A percentile compares a stretch with the other conserved stretches of the same genome.
Evolutionary conservation across 2,329 filamentous ascomycete species (phyloP).

Genomic region (Penicillium sumatraense): DNA sequence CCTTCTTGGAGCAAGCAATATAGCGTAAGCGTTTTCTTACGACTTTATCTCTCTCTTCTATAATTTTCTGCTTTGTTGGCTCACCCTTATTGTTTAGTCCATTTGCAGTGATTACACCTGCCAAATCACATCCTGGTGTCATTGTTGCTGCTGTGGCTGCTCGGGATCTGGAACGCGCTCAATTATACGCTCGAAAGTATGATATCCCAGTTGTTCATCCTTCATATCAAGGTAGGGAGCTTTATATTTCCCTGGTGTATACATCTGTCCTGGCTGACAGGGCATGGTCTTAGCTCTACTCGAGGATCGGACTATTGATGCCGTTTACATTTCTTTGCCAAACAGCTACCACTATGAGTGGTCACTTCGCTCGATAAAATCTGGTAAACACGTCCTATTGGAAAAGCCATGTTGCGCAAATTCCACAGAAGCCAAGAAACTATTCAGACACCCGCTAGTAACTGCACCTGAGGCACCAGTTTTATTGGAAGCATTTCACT

Average conservation of each 20-base stretch:
- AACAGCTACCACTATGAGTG: constrained; percentile 50
- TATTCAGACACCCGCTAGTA: constrained; percentile 47
- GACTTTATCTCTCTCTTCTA: neutral
- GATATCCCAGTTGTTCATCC: constrained; percentile 55
- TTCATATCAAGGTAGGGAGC: constrained; percentile 52
- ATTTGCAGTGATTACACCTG: constrained; percentile 47
- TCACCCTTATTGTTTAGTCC: constrained; percentile 12
- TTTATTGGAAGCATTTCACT: constrained; percentile 60
- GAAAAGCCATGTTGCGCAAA: constrained; percentile 60
- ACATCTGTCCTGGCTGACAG: neutral
- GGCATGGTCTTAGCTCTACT: constrained; percentile 15
- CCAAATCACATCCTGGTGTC: constrained; percentile 59
- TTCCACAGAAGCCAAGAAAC: constrained; percentile 46
- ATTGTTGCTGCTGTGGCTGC: constrained; percentile 59
- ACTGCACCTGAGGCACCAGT: constrained; percentile 45
- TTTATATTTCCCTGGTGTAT: neutral
- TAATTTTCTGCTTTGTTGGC: neutral
- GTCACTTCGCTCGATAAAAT: constrained; percentile 53
- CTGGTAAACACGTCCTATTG: constrained; percentile 60
- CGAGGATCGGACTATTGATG: constrained; percentile 35
- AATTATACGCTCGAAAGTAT: constrained; percentile 57
- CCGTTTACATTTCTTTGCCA: constrained; percentile 56
- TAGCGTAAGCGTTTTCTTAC: constrained; percentile 17
- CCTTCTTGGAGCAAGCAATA: constrained; percentile 25
- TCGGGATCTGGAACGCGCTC: constrained; percentile 53